Conservation (phyloP, 768 basidiomycete genomes). For the Ephemerocybe angulata region DNA sequence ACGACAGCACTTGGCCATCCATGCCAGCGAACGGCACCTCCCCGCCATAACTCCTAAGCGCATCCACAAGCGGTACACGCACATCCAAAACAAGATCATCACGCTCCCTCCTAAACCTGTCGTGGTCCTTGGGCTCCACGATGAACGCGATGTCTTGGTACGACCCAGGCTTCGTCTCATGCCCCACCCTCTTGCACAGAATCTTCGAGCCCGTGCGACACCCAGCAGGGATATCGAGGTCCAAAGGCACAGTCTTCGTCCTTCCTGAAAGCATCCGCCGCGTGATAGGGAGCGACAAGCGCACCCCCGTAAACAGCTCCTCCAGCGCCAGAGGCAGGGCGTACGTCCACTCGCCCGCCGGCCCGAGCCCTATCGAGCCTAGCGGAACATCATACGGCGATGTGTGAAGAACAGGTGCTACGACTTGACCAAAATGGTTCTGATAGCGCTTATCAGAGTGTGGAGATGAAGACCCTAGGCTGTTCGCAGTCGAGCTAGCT, state of each 20-base stretch:
- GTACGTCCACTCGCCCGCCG: constrained; percentile 64
- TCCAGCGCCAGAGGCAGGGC: constrained; percentile 58
- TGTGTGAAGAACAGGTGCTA: constrained; percentile 7
- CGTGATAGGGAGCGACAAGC: constrained; percentile 56
- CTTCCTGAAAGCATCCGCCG: constrained; percentile 48
- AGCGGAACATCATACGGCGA: constrained; percentile 38
- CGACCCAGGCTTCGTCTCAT: constrained; percentile 52
- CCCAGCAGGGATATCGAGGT: constrained; percentile 58
- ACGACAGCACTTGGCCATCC: constrained; percentile 50
- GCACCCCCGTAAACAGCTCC: constrained; percentile 55
- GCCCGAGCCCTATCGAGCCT: constrained; percentile 37
- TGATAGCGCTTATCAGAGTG: constrained; percentile 8
- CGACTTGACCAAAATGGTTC: constrained; percentile 6
- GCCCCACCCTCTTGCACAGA: constrained; percentile 60
- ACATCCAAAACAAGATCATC: constrained; percentile 56
- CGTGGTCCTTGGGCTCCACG: constrained; percentile 55
- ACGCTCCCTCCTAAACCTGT: constrained; percentile 51
- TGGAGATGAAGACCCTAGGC: constrained; percentile 6
- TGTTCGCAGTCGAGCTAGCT: constrained; percentile 3
- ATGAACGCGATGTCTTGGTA: constrained; percentile 68
- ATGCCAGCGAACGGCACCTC: constrained; percentile 52
- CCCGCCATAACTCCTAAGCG: constrained; percentile 44
- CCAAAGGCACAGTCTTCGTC: constrained; percentile 53
- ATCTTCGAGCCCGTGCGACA: constrained; percentile 60
- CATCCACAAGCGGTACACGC: constrained; percentile 54